phyloP scores from a whole-genome alignment of 495 filamentous ascomycete genomes.

The Penicillium tannophilum region DNA sequence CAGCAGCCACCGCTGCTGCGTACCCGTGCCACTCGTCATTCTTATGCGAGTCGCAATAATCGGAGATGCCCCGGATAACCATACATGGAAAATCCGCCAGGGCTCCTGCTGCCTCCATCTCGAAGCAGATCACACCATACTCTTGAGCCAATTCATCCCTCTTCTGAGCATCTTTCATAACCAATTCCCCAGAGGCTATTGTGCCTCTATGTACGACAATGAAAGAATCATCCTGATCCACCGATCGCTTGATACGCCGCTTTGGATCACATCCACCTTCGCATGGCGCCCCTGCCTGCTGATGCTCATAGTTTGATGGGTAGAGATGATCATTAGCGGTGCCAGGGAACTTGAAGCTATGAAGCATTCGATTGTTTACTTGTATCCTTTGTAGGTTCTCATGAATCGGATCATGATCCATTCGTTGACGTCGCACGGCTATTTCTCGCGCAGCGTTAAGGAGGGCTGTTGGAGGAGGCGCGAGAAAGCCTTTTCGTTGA shows the following conservation, averaged over 20 bases:
- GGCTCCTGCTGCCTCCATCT: constrained; percentile 4
- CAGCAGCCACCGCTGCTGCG: neutral
- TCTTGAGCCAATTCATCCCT: constrained; percentile 22
- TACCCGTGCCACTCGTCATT: constrained; percentile 3
- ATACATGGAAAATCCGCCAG: constrained; percentile 1
- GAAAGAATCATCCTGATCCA: constrained; percentile 12
- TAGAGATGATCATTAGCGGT: constrained; percentile 29
- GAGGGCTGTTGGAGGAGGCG: neutral
- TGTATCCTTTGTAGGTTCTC: neutral
- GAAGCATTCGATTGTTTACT: neutral
- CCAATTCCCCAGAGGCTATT: constrained; percentile 38
- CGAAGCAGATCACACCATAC: constrained; percentile 24
- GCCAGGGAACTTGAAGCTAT: neutral
- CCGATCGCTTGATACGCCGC: constrained; percentile 14
- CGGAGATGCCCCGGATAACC: constrained; percentile 2
- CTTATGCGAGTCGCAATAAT: constrained; percentile 5
- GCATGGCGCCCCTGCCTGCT: constrained; percentile 13
- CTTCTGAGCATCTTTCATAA: constrained; percentile 30
- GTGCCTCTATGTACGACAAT: constrained; percentile 35
- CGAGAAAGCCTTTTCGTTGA: neutral
- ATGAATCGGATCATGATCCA: neutral
- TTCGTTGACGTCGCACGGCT: neutral
- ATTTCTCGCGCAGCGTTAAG: neutral
- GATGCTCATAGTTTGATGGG: constrained; percentile 25
- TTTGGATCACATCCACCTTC: constrained; percentile 16